Conservation (phyloP, 169 alveolate species). For the Theileria luwenshuni region DNA sequence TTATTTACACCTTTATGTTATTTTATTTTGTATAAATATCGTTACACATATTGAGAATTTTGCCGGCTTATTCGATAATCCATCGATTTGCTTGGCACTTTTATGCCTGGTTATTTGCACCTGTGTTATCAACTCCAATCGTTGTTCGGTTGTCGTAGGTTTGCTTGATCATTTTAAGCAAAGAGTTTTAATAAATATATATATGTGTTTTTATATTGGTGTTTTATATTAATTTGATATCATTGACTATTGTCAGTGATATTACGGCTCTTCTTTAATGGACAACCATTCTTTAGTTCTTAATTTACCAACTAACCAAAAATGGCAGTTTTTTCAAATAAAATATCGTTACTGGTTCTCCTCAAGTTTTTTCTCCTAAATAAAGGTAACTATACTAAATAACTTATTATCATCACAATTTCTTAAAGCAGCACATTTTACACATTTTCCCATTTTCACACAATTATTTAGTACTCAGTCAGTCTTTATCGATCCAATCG, state of each 20-base stretch:
- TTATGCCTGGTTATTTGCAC: slow-evolving; percentile 38
- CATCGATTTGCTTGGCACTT: slow-evolving; percentile 18
- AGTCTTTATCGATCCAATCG: not conserved
- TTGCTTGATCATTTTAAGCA: not conserved
- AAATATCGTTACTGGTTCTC: not conserved
- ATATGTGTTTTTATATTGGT: not conserved
- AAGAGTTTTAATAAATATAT: slow-evolving; percentile 9
- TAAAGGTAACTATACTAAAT: too few species aligned
- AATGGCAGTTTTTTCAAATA: not conserved
- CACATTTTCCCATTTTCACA: not conserved
- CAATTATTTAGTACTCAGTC: slow-evolving; percentile 1
- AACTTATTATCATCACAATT: too few species aligned
- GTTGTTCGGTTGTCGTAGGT: slow-evolving; percentile 26
- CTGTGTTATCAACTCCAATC: slow-evolving; percentile 12
- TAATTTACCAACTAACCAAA: too few species aligned
- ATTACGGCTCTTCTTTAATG: too few species aligned
- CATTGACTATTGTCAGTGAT: not conserved
- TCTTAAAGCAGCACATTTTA: too few species aligned
- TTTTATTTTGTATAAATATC: too few species aligned
- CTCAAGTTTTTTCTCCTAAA: not conserved
- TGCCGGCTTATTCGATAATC: not conserved
- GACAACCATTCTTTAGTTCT: too few species aligned
- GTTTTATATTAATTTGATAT: not conserved
- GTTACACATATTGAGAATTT: too few species aligned
- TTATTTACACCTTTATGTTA: too few species aligned